Evolutionary conservation across 164 flowering plant species (phyloP).

Genomic region (Vitis cinerea): DNA sequence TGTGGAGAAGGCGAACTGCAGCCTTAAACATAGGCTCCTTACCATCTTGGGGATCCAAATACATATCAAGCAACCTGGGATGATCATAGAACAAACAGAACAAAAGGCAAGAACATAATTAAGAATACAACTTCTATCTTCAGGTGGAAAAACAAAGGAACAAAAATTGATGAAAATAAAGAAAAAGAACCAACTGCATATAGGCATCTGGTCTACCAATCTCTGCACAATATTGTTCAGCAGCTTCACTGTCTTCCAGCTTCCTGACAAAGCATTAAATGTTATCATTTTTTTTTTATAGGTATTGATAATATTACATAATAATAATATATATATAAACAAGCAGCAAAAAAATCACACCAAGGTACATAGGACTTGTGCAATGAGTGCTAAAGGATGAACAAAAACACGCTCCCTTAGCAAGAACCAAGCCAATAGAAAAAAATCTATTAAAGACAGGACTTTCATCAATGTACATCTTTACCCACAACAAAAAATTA

Average conservation of each 20-base stretch:
- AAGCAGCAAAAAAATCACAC: too few relatives aligned
- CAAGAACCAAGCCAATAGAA: too few relatives aligned
- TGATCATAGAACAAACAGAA: neutral
- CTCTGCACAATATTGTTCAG: conserved; percentile 93
- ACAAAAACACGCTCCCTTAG: too few relatives aligned
- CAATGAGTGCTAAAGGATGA: too few relatives aligned
- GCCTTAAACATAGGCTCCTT: conserved; percentile 97
- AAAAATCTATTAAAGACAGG: too few relatives aligned
- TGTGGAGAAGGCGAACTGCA: conserved; percentile 96
- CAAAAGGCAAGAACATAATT: neutral
- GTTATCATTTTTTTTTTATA: neutral
- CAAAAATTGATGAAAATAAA: conserved; percentile 6
- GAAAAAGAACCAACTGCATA: conserved; percentile 72
- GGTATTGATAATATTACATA: too few relatives aligned
- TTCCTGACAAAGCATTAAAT: conserved; percentile 47
- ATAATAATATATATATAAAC: too few relatives aligned
- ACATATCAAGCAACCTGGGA: conserved; percentile 90
- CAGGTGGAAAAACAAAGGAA: conserved; percentile 2
- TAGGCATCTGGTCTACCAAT: conserved; percentile 96
- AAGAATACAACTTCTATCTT: neutral
- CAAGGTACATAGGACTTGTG: too few relatives aligned
- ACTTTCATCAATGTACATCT: too few relatives aligned
- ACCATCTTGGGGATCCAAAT: conserved; percentile 92
- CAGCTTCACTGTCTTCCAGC: conserved; percentile 95
- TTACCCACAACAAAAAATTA: too few relatives aligned